Percentiles rank a stretch among this genome's conserved stretches.
Evolutionary conservation across 2,329 filamentous ascomycete genomes (phyloP).

Genomic region (Chaetothyriales sp.): DNA sequence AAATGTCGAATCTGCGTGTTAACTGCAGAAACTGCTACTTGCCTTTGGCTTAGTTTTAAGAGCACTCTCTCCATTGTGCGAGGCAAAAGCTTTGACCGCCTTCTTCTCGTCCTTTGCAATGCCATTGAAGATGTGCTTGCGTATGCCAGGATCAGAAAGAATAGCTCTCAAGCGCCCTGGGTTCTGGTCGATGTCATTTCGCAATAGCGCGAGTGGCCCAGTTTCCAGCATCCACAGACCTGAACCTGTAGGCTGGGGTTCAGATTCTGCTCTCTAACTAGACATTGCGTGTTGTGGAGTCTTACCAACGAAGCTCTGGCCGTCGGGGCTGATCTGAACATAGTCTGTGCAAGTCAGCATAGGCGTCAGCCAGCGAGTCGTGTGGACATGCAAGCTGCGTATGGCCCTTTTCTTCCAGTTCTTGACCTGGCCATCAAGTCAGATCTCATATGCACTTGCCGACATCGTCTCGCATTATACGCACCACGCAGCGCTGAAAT

Average conservation of each 20-base stretch:
- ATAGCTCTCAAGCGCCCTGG: conserved; percentile 56
- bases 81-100: conserved; percentile 56
- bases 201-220: conserved; percentile 50
- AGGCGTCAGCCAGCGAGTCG: neutral
- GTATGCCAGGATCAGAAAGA: conserved; percentile 48
- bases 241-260: conserved; percentile 39
- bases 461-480: conserved; percentile 10
- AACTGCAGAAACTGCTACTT: conserved; percentile 20
- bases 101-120: conserved; percentile 42
- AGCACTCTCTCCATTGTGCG: conserved; percentile 56
- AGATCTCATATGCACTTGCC: neutral
- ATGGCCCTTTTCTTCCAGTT: conserved; percentile 73
- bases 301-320: conserved; percentile 57
- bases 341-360: conserved; percentile 40
- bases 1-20: too few relatives aligned
- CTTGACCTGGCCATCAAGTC: conserved; percentile 46
- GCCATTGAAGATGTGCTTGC: conserved; percentile 50
- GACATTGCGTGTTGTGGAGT: conserved; percentile 13
- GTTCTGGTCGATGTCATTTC: conserved; percentile 61
- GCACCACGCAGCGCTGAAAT: conserved; percentile 71
- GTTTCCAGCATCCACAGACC: conserved; percentile 71
- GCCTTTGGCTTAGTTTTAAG: conserved; percentile 81
- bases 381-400: conserved; percentile 42
- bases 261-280: neutral
- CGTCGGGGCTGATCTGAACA: conserved; percentile 61